These are phyloP conservation scores for Avena atlantica DNA, from an alignment of 176 grass and related monocot genomes.

Conservation along the genomic window DNA sequence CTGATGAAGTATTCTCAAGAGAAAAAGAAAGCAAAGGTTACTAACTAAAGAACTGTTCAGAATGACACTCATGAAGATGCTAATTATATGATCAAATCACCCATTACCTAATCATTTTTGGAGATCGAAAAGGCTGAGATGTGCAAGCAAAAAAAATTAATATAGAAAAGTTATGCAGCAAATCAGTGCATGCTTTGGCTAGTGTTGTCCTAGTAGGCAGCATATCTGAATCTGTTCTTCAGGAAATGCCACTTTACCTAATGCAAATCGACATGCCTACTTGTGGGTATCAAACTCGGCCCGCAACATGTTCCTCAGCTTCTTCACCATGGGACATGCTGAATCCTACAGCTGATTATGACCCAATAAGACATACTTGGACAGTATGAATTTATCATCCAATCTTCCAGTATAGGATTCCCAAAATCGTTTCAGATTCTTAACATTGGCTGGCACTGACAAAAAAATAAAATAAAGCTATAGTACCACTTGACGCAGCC, in stretches of 20 bases:
- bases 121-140: not conserved
- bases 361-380: conserved; percentile 34
- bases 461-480: not conserved
- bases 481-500: conserved; percentile 28
- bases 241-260: conserved; percentile 51
- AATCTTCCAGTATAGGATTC: conserved; percentile 52
- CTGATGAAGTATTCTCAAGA: not conserved
- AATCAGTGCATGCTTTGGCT: conserved; percentile 39
- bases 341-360: conserved; percentile 30
- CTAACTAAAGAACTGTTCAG: not conserved
- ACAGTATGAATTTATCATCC: conserved; percentile 35
- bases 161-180: conserved; percentile 31
- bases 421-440: conserved; percentile 40
- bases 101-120: conserved; percentile 16
- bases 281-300: conserved; percentile 53
- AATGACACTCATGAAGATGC: not conserved
- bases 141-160: conserved; percentile 3
- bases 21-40: not conserved
- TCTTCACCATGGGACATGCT: not conserved
- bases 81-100: conserved; percentile 22
- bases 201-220: conserved; percentile 70
- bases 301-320: conserved; percentile 44
- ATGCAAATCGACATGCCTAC: conserved; percentile 45
- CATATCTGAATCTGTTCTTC: conserved; percentile 51
- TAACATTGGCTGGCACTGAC: conserved; percentile 30